These are phyloP conservation scores for Postia placenta DNA, from an alignment of 768 basidiomycete species.

Conservation along the genomic window DNA sequence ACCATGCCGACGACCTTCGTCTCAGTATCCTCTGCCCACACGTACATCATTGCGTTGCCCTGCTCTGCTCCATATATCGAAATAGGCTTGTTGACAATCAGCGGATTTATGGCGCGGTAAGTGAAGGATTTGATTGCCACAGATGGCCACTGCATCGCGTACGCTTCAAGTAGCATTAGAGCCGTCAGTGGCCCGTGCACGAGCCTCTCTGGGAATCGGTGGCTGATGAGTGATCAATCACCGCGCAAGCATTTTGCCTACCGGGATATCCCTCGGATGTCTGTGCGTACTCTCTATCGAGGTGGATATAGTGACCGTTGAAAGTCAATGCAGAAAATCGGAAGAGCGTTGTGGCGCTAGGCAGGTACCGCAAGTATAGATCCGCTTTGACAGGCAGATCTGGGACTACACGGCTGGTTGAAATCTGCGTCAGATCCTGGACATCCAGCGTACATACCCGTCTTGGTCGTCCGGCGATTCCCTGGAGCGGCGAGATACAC, in stretches of 20 bases:
- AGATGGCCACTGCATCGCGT: slow-evolving; percentile 43
- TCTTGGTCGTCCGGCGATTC: slow-evolving; percentile 28
- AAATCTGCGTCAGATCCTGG: slow-evolving; percentile 1
- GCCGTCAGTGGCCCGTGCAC: slow-evolving; percentile 84
- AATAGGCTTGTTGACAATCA: slow-evolving; percentile 45
- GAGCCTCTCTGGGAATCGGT: slow-evolving; percentile 53
- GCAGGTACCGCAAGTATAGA: slow-evolving; percentile 62
- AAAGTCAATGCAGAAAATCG: slow-evolving; percentile 84
- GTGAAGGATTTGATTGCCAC: slow-evolving; percentile 47
- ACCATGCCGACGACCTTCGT: slow-evolving; percentile 64
- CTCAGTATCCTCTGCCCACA: slow-evolving; percentile 57
- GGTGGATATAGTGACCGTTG: slow-evolving; percentile 81
- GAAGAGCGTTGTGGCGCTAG: slow-evolving; percentile 69
- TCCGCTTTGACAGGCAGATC: slow-evolving; percentile 41
- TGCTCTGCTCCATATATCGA: slow-evolving; percentile 41
- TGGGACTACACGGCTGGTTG: slow-evolving; percentile 36
- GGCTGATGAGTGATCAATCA: not conserved
- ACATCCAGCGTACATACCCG: slow-evolving; percentile 36
- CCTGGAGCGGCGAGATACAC: slow-evolving; percentile 47
- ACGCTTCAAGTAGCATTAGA: slow-evolving; percentile 65
- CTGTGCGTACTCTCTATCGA: slow-evolving; percentile 69
- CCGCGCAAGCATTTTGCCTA: slow-evolving; percentile 21
- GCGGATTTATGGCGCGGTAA: slow-evolving; percentile 64
- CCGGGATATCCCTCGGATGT: slow-evolving; percentile 69
- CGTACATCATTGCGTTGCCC: slow-evolving; percentile 27